Evolutionary conservation across 2,329 filamentous ascomycete species (phyloP).

Genomic region (Epichloe gansuensis): DNA sequence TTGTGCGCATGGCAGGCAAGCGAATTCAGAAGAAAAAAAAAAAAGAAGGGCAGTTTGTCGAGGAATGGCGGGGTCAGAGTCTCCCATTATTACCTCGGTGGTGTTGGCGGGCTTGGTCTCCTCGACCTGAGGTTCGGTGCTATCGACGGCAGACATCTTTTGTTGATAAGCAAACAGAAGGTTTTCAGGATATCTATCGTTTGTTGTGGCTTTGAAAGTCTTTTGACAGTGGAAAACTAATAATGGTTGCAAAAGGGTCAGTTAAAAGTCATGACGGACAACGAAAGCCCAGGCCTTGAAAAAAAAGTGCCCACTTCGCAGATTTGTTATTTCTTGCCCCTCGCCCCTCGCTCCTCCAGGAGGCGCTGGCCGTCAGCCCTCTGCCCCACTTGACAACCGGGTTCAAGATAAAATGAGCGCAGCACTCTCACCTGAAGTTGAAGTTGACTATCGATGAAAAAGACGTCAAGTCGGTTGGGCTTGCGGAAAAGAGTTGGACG

Average conservation of each 20-base stretch:
- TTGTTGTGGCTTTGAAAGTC: neutral
- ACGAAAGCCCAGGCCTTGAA: neutral
- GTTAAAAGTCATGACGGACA: neutral
- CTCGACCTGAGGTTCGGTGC: conserved; percentile 42
- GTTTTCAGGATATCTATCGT: neutral
- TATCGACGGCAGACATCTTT: conserved; percentile 38
- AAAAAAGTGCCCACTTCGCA: conserved; percentile 5
- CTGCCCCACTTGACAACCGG: neutral
- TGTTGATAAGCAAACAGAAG: neutral
- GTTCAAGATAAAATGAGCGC: too few species aligned
- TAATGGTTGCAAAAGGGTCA: neutral
- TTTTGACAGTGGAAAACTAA: neutral
- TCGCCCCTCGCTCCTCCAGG: neutral
- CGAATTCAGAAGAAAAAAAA: neutral
- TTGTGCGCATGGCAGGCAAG: neutral
- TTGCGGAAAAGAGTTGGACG: too few species aligned
- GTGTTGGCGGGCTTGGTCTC: conserved; percentile 23
- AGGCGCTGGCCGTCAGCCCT: neutral
- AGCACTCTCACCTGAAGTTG: too few species aligned
- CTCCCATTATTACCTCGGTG: conserved; percentile 14
- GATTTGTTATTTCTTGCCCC: conserved; percentile 3
- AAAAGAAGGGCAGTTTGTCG: neutral
- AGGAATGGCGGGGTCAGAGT: neutral
- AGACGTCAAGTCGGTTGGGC: too few species aligned
- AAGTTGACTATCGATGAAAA: too few species aligned